A percentile compares a stretch with the other conserved stretches of the same genome.
phyloP scores from a whole-genome alignment of 345 rosid genomes.

The Euphorbia pulcherrima region DNA sequence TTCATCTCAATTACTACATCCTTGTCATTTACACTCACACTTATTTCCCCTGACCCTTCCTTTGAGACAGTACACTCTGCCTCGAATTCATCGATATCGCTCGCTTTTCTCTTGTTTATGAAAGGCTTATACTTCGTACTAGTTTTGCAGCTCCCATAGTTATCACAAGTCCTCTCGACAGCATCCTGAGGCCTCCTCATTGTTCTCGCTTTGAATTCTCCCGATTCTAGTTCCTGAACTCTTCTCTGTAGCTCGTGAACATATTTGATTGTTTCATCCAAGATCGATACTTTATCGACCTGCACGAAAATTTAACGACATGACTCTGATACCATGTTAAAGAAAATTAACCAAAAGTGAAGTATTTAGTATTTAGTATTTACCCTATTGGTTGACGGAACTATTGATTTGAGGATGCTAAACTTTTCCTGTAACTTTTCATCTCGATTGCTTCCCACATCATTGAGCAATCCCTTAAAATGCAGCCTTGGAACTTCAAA shows the following conservation, averaged over 20 bases:
- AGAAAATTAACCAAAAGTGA: neutral
- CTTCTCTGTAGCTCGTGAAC: slow-evolving; percentile 64
- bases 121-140: slow-evolving; percentile 24
- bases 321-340: neutral
- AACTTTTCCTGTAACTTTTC: slow-evolving; percentile 56
- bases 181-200: slow-evolving; percentile 45
- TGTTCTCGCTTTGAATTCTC: slow-evolving; percentile 35
- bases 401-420: slow-evolving; percentile 52
- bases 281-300: slow-evolving; percentile 65
- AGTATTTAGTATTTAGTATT: slow-evolving; percentile 7
- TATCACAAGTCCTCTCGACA: slow-evolving; percentile 58
- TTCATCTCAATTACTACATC: slow-evolving; percentile 61
- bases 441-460: slow-evolving; percentile 38
- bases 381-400: slow-evolving; percentile 78
- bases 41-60: slow-evolving; percentile 40
- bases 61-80: slow-evolving; percentile 28
- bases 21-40: slow-evolving; percentile 39
- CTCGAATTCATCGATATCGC: slow-evolving; percentile 32
- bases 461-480: slow-evolving; percentile 37
- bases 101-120: slow-evolving; percentile 56
- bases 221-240: slow-evolving; percentile 60
- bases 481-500: slow-evolving; percentile 68
- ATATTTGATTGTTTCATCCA: slow-evolving; percentile 75
- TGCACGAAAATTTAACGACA: slow-evolving; percentile 24
- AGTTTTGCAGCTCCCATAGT: slow-evolving; percentile 36